Percentiles rank a stretch among this genome's conserved stretches.
phyloP scores from a whole-genome alignment of 257 asterid species.

The Solanum paucissectum region DNA sequence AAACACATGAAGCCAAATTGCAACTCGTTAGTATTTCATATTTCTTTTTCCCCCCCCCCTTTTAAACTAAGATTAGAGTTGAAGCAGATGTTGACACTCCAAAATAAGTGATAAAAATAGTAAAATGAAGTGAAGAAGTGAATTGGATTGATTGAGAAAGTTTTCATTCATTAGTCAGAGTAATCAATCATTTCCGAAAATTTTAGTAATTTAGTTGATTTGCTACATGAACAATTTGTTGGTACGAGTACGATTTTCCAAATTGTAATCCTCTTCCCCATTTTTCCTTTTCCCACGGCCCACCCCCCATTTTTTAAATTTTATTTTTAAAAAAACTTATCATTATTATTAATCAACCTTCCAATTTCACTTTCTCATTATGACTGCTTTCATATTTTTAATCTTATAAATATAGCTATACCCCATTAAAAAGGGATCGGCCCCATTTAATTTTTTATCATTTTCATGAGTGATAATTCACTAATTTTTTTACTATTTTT shows the following conservation, averaged over 20 bases:
- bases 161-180: not conserved
- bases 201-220: too few species aligned
- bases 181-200: too few species aligned
- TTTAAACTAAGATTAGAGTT: not conserved
- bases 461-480: not conserved
- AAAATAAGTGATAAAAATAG: not conserved
- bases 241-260: not conserved
- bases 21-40: not conserved
- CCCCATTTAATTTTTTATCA: not conserved
- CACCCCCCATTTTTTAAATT: not conserved
- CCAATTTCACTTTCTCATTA: not conserved
- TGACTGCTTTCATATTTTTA: not conserved
- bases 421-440: not conserved
- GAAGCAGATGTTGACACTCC: not conserved
- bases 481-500: too few species aligned
- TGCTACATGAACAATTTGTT: too few species aligned
- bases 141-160: not conserved
- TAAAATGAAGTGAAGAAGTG: not conserved
- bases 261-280: not conserved
- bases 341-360: not conserved
- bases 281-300: too few species aligned
- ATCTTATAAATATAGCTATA: too few species aligned
- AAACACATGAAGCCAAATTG: not conserved
- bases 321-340: not conserved
- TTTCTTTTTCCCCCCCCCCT: too few species aligned